Evolutionary conservation across 345 rosid species (phyloP), one percentile per base, ranked within the genome.

Genomic region (Cardamine chenopodiifolia): DNA sequence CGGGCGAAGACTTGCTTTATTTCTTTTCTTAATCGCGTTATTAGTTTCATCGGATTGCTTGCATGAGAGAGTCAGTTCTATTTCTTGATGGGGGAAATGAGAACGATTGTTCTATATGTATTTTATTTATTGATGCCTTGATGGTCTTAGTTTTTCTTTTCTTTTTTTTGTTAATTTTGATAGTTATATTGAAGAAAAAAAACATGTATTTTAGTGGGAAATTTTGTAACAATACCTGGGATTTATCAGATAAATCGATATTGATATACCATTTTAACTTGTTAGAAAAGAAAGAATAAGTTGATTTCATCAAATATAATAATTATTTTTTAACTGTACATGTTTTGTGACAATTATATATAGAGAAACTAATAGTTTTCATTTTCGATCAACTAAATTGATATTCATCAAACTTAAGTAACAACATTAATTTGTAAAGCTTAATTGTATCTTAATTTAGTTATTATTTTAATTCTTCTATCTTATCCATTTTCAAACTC

Each of bases 1-100:
- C 70, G 19, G 70, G 70, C 70, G 59, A 53, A 13, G 75, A 69
- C 79, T 69, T 76, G 15, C 12, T 20, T 20, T 60, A 20, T 60
- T 25, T 5, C 13, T 10, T 69, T 69, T 54, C 70, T 69, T 69
- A 76, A 68, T 76, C 64, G 79, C 59, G 75, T 70, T 54, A 62
- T 52, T 22, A 39, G 29, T 39, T 49, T 31, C 19, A 37, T 45
- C 9, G 6, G 34, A 29, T 62, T 44, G 25, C 75, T 62, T 69
- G 40, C n/a, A 59, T 12, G 54, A 67, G 44, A 68, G 68, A 45
- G 2, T 39, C 5, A 39, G 1, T 39, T 12, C 44, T 39, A 39
- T 39, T 12, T 39, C 12, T 39, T 39, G 44, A 39, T 39, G 44
- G 44, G 44, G 13, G 2, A 58, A 7, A 28, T 49, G 14, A 26